Conservation (phyloP, 768 basidiomycete species). For the Mycena chlorophos region DNA sequence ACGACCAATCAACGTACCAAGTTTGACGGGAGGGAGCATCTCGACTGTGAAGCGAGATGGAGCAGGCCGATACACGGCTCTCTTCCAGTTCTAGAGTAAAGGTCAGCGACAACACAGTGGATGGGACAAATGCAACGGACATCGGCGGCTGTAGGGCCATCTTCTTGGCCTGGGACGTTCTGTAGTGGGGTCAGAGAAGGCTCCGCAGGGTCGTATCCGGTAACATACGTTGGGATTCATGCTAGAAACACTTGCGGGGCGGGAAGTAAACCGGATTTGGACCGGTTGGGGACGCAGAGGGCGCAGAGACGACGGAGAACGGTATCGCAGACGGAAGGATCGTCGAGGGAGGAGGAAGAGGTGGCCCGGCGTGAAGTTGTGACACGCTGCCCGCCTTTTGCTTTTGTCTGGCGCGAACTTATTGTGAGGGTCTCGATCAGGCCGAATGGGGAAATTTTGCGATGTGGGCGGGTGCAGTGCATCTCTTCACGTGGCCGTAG, state of each 20-base stretch:
- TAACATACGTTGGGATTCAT: constrained; percentile 4
- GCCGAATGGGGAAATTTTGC: too few species aligned
- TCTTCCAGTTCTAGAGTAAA: constrained; percentile 51
- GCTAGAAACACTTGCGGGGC: not conserved
- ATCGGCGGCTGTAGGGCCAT: constrained; percentile 28
- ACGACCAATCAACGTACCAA: constrained; percentile 25
- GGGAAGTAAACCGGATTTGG: not conserved
- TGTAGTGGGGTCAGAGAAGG: not conserved
- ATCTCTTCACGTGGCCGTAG: too few species aligned
- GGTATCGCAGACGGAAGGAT: not conserved
- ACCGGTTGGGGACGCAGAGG: not conserved
- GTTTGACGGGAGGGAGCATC: constrained; percentile 57
- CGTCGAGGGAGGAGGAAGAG: too few species aligned
- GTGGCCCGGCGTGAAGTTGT: too few species aligned
- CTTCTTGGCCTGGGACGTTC: constrained; percentile 24
- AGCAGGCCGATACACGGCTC: constrained; percentile 59
- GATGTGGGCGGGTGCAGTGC: too few species aligned
- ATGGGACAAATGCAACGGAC: constrained; percentile 17
- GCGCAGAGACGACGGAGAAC: not conserved
- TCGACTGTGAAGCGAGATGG: constrained; percentile 62
- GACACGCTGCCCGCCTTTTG: too few species aligned
- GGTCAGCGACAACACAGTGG: not conserved
- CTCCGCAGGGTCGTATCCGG: not conserved
- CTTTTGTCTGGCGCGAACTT: too few species aligned
- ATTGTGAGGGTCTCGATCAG: too few species aligned